Evolutionary conservation across 140 eudicot species (phyloP).

Genomic region (Bidens hawaiensis): DNA sequence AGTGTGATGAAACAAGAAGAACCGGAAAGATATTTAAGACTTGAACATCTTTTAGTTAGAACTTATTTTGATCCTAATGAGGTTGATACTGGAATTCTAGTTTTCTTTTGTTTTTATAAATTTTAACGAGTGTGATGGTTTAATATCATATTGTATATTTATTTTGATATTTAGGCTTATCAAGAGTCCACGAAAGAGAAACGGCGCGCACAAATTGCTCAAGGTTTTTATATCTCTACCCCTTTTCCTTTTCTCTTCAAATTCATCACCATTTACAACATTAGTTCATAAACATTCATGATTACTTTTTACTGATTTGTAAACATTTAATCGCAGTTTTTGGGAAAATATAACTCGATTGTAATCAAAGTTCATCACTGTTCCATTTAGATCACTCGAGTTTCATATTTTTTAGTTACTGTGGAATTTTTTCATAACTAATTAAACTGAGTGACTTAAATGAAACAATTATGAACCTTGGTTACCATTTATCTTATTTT

Average conservation of each 20-base stretch:
- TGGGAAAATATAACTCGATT: background rate
- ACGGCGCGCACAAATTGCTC: constrained; percentile 90
- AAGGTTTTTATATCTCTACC: constrained; percentile 43
- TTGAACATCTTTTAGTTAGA: constrained; percentile 92
- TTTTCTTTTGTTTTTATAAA: background rate
- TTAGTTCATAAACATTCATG: background rate
- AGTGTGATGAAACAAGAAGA: constrained; percentile 98
- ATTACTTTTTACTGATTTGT: background rate
- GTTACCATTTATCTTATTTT: background rate
- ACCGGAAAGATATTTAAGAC: constrained; percentile 91
- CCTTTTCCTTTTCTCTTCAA: background rate
- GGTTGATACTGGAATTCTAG: constrained; percentile 35
- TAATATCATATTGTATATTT: background rate
- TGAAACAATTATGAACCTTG: background rate
- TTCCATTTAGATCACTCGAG: background rate
- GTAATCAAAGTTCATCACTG: background rate
- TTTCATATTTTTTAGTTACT: background rate
- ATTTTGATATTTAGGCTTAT: constrained; percentile 53
- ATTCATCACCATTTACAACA: background rate
- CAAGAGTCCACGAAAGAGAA: constrained; percentile 96
- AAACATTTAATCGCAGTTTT: background rate
- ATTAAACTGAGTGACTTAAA: background rate
- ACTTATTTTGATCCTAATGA: constrained; percentile 99
- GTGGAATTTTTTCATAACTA: background rate
- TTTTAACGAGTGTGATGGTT: constrained; percentile 2